phyloP scores from a whole-genome alignment of 352 stramenopile species.

The Paralagenidium karlingii region DNA sequence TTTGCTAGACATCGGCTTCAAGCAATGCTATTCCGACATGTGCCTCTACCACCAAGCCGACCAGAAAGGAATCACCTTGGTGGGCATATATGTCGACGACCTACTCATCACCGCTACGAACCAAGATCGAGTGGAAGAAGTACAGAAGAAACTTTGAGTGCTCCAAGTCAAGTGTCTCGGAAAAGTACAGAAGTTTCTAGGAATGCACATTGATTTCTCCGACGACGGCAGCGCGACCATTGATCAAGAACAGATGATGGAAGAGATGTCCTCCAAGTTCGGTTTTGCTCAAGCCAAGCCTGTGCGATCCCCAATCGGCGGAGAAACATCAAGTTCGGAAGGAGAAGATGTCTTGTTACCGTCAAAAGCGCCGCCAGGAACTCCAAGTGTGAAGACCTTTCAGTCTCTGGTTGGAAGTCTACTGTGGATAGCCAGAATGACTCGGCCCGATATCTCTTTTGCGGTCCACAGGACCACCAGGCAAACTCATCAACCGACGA shows the following conservation, averaged over 20 bases:
- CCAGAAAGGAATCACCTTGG: neutral
- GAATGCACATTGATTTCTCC: constrained; percentile 9
- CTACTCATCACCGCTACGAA: constrained; percentile 9
- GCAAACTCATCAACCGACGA: constrained; percentile 2
- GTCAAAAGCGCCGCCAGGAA: neutral
- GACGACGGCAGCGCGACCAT: constrained; percentile 1
- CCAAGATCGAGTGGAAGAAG: constrained; percentile 1
- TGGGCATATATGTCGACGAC: constrained; percentile 16
- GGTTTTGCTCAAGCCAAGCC: constrained; percentile 6
- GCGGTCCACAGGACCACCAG: constrained; percentile 9
- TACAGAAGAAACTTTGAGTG: constrained; percentile 2
- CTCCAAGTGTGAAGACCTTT: constrained; percentile 8
- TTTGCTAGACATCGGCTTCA: constrained; percentile 8
- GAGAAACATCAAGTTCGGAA: neutral
- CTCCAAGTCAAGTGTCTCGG: constrained; percentile 18
- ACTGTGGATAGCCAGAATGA: constrained; percentile 14
- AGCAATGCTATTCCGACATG: constrained; percentile 9
- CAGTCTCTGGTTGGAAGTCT: constrained; percentile 17
- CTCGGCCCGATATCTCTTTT: constrained; percentile 11
- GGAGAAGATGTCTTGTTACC: constrained; percentile 3
- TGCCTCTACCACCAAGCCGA: constrained; percentile 11
- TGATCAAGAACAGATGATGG: constrained; percentile 10
- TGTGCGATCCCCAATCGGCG: constrained; percentile 3
- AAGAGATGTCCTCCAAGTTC: constrained; percentile 8
- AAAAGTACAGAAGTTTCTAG: constrained; percentile 8